Base-by-base conservation (phyloP, 2,329 filamentous ascomycete genomes). In the Penicillium occitanis region DNA sequence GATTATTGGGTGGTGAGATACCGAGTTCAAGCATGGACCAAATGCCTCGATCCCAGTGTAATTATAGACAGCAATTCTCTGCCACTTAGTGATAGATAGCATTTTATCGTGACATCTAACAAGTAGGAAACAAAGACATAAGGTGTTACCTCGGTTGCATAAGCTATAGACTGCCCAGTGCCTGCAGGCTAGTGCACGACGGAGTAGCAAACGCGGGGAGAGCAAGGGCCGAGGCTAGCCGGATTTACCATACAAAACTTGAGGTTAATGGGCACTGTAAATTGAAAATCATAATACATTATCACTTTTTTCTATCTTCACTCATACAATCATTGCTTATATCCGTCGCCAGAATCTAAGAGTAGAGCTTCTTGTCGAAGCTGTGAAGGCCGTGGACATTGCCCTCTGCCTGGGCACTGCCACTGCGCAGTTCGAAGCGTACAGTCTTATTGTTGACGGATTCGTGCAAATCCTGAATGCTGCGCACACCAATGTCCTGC, bases 361-460 rank as follows among this genome's bases (percentile, higher is more conserved):
- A 92, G 82, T 96, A 99, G 72, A 99, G 90, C 87, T 98, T 99
- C 91, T 99, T 99, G 86, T 98, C 95, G 79, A 96, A 98, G 78
- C 92, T 94, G 84, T 98, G 93, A 86, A 99, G 93, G 67, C 88
- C 88, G 83, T 98, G 96, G 68, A 99, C 93, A 77, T 94, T 95
- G 70, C 95, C 95, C 85, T 99, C 95, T 67, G 96, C 86, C 86
- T 97, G 93, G 61, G 95, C 95, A 80, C 93, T 97, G 67, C 93
- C 91, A 68, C 93, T 98, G 73, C 95, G 87, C 75, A 98, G 86
- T 85, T 99, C 95, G 77, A 99, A 99, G 74, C 95, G 88, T 64
- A 97, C 89, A 60, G 83, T 87, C 68, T 93, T 92, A 37, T 87
- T 84, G 71, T 84, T 81, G 33, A 97, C 93, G 71, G 86, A 86